Evolutionary conservation across 805 yeast genomes (phyloP), one percentile per base, ranked within the genome.

Genomic region (Isabelozyma pseudorhagii): DNA sequence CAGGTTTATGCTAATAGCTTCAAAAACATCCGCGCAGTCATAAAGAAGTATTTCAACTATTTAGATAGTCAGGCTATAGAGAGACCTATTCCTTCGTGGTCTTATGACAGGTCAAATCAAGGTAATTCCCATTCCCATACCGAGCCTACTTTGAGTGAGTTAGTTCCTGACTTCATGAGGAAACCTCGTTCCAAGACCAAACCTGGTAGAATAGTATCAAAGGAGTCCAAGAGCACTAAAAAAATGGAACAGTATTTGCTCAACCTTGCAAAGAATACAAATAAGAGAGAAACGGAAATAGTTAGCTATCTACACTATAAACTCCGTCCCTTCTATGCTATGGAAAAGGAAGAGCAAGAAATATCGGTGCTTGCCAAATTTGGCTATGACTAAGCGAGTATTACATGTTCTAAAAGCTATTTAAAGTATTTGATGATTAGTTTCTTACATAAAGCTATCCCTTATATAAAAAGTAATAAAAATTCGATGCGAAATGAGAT

Each of bases 11-110:
- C 44, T 10, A 44, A 40, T n/a, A 27, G 15, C 8, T 50, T 46
- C 45, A 9, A 15, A 5, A 41, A 31, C 5, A 46, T 28, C 14
- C 40, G 49, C 40, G 17, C 39, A 14, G n/a, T 45, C 27, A 40
- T 46, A 1, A 49, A 45, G 40, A 38, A 38, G 14, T 45, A 41
- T 38, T 18, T 45, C 13, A 45, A 42, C 21, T 4, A 38, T 17
- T 9, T 14, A 11, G 21, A 38, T 11, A 38, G 40, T 38, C 17
- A 11, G 8, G 6, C 7, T 38, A 8, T 13, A 17, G 40, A 38
- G 21, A 17, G 40, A 14, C 40, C 36, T 4, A 31, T 13, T 31
- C 36, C 36, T 10, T 9, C 10, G n/a, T 31, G 36, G 36, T 31
- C 36, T 8, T 13, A 31, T 9, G 4, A 9, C 10, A 31, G n/a